Percentiles rank a stretch among this genome's conserved stretches.
phyloP scores from a whole-genome alignment of 2,329 filamentous ascomycete species.

The Botrytis sinoallii region DNA sequence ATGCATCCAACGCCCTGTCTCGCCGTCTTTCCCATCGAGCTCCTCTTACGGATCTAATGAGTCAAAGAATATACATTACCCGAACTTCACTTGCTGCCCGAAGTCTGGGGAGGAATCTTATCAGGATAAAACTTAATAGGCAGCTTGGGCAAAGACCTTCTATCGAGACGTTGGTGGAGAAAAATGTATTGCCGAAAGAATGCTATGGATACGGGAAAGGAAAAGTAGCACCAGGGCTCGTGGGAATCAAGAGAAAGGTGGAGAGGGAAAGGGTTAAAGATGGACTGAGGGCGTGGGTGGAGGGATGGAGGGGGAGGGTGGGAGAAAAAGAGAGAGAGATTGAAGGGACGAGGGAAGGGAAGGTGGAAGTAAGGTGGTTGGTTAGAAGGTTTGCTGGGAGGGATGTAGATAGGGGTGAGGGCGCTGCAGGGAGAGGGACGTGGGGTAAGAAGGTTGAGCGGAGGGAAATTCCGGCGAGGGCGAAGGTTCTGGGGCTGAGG shows the following conservation, averaged over 20 bases:
- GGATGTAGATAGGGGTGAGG: conserved; percentile 50
- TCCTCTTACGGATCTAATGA: conserved; percentile 58
- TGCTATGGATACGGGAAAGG: conserved; percentile 47
- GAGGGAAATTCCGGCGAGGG: conserved; percentile 42
- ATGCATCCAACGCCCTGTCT: conserved; percentile 52
- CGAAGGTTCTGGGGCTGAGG: conserved; percentile 56
- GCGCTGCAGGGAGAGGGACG: conserved; percentile 31
- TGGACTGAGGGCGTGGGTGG: conserved; percentile 62
- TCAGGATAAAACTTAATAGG: conserved; percentile 61
- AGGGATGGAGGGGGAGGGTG: conserved; percentile 40
- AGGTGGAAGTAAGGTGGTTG: conserved; percentile 40
- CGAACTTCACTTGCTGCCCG: conserved; percentile 63
- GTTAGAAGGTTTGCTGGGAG: conserved; percentile 39
- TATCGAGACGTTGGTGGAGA: conserved; percentile 57
- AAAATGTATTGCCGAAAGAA: conserved; percentile 63
- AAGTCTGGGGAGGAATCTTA: conserved; percentile 59
- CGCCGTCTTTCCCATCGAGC: conserved; percentile 57
- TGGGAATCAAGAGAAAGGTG: conserved; percentile 60
- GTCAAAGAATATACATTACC: conserved; percentile 64
- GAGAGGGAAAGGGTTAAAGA: conserved; percentile 69
- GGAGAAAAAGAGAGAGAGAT: conserved; percentile 47
- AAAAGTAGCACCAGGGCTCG: conserved; percentile 53
- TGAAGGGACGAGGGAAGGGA: conserved; percentile 21
- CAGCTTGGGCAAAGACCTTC: conserved; percentile 59
- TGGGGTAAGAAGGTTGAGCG: conserved; percentile 49